These are phyloP conservation scores for Pseudonitzschia multiseries DNA, from an alignment of 108 stramenopile species.

Conservation along the genomic window DNA sequence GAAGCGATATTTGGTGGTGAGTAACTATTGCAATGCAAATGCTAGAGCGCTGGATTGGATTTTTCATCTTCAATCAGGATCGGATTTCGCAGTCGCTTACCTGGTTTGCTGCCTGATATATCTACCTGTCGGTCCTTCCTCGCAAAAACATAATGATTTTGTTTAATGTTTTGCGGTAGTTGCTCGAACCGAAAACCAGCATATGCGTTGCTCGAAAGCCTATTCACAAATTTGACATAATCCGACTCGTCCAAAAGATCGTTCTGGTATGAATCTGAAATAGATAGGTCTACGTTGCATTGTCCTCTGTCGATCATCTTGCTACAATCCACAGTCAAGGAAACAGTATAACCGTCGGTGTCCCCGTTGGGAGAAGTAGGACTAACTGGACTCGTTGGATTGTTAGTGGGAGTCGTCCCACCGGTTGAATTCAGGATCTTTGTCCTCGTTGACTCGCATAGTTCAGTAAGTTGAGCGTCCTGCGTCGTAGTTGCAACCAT, in stretches of 20 bases:
- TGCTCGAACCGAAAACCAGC: slow-evolving; percentile 15
- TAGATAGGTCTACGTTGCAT: slow-evolving; percentile 35
- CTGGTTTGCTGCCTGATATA: slow-evolving; percentile 34
- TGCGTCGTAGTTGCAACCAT: slow-evolving; percentile 27
- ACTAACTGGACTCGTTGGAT: not conserved
- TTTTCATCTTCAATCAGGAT: not conserved
- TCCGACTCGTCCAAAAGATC: slow-evolving; percentile 31
- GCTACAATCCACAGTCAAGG: slow-evolving; percentile 15
- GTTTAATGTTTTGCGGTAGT: slow-evolving; percentile 31
- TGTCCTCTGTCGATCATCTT: slow-evolving; percentile 17
- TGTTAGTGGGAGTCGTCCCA: slow-evolving; percentile 15
- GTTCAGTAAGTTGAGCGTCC: slow-evolving; percentile 10
- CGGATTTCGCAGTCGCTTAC: not conserved
- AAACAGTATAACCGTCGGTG: not conserved
- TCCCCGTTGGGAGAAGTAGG: not conserved
- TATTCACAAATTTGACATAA: slow-evolving; percentile 47
- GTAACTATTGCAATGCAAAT: not conserved
- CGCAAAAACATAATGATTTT: slow-evolving; percentile 28
- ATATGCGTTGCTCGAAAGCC: slow-evolving; percentile 29
- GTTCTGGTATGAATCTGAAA: slow-evolving; percentile 37
- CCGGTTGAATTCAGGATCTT: not conserved
- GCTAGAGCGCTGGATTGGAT: not conserved
- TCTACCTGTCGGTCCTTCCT: slow-evolving; percentile 24
- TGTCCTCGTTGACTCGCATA: slow-evolving; percentile 27
- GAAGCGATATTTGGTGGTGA: not conserved